Percentiles rank a stretch among this genome's conserved stretches.
These are phyloP conservation scores for Aquilaria malaccensis DNA, from an alignment of 345 rosid genomes.

Conservation along the genomic window DNA sequence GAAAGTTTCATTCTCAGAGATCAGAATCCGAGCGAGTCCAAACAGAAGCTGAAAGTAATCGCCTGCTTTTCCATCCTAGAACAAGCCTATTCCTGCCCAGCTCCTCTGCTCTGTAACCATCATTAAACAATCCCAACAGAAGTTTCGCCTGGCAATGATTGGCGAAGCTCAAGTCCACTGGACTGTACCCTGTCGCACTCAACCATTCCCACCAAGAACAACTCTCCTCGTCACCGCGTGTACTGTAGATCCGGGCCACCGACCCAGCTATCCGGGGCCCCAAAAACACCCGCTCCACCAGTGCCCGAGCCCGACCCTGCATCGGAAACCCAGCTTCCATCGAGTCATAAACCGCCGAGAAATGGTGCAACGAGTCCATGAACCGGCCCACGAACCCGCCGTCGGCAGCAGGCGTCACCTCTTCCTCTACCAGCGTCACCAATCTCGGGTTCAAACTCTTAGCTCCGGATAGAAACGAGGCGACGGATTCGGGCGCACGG, in stretches of 20 bases:
- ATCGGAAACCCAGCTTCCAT: constrained; percentile 73
- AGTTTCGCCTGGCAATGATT: constrained; percentile 86
- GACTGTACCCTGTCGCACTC: constrained; percentile 34
- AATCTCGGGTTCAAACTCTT: constrained; percentile 49
- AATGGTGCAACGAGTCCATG: constrained; percentile 79
- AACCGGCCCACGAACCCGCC: constrained; percentile 61
- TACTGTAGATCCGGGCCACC: constrained; percentile 39
- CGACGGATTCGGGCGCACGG: constrained; percentile 48
- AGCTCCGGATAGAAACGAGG: constrained; percentile 55
- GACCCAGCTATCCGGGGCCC: constrained; percentile 65
- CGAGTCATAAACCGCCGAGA: constrained; percentile 78
- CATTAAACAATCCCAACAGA: constrained; percentile 64
- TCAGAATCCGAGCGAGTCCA: constrained; percentile 48
- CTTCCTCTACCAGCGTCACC: constrained; percentile 66
- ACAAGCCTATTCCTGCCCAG: constrained; percentile 49
- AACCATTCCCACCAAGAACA: constrained; percentile 52
- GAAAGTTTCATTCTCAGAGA: constrained; percentile 14
- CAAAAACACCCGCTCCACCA: constrained; percentile 61
- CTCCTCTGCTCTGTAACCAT: constrained; percentile 73
- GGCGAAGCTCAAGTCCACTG: constrained; percentile 53
- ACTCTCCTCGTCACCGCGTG: constrained; percentile 20
- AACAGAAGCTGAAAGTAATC: constrained; percentile 70
- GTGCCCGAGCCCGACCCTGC: constrained; percentile 46
- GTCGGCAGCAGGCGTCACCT: constrained; percentile 38
- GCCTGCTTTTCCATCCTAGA: constrained; percentile 78